Evolutionary conservation across 2,329 filamentous ascomycete species (phyloP).

Genomic region (Laburnicola sp.): DNA sequence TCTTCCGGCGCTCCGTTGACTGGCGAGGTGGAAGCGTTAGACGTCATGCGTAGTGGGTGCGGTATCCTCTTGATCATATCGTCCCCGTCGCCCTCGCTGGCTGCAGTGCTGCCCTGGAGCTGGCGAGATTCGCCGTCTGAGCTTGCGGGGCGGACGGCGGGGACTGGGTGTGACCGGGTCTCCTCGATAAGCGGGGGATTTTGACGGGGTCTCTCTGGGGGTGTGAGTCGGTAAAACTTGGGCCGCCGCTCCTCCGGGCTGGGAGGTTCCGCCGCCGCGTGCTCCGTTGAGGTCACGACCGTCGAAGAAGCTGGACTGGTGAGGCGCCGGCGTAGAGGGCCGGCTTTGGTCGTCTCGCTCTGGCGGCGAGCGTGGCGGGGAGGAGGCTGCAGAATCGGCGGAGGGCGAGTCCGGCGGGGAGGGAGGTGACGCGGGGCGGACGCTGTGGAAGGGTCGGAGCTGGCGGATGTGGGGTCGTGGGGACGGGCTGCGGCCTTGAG

Average conservation of each 20-base stretch:
- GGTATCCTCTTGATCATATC: conserved; percentile 34
- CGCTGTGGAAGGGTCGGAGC: conserved; percentile 32
- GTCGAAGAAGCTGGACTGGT: conserved; percentile 42
- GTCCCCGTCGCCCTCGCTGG: conserved; percentile 6
- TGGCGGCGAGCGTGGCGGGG: conserved; percentile 39
- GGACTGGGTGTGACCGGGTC: conserved; percentile 31
- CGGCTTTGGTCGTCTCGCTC: conserved; percentile 27
- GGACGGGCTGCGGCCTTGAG: conserved; percentile 34
- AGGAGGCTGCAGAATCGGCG: conserved; percentile 27
- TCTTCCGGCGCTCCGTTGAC: conserved; percentile 18
- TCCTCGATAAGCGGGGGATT: conserved; percentile 12
- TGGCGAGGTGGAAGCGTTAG: conserved; percentile 17
- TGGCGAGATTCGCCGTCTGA: conserved; percentile 35
- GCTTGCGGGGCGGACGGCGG: conserved; percentile 41
- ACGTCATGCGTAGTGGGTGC: conserved; percentile 24
- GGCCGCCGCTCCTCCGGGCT: conserved; percentile 32
- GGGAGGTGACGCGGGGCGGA: conserved; percentile 35
- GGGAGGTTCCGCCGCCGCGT: conserved; percentile 31
- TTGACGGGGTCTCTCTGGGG: conserved; percentile 25
- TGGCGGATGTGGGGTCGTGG: conserved; percentile 36
- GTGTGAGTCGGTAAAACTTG: conserved; percentile 30
- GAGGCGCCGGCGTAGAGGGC: conserved; percentile 42
- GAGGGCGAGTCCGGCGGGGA: conserved; percentile 36
- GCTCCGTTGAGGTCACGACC: conserved; percentile 38
- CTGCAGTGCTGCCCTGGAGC: conserved; percentile 21